Evolutionary conservation across 768 basidiomycete species (phyloP).

Genomic region (Serendipita sp.): DNA sequence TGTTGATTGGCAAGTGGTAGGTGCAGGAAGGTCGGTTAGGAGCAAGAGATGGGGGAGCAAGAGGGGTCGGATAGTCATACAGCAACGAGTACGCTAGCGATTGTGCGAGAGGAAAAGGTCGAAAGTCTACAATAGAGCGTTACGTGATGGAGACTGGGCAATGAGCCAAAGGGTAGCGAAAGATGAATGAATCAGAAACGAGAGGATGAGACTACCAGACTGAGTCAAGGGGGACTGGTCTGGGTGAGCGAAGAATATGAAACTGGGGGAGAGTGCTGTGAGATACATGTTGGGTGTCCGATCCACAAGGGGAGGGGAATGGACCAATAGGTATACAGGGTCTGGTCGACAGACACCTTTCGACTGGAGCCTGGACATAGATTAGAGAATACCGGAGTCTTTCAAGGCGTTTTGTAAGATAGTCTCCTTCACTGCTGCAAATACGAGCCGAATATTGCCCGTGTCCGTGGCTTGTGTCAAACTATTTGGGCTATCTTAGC

Average conservation of each 20-base stretch:
- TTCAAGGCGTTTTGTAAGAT: conserved; percentile 77
- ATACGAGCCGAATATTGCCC: conserved; percentile 63
- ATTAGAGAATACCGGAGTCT: conserved; percentile 64
- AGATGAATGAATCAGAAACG: not conserved
- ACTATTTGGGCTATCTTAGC: conserved; percentile 22
- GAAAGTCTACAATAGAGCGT: not conserved
- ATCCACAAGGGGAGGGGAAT: too few species aligned
- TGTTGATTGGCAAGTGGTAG: too few species aligned
- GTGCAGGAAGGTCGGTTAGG: not conserved
- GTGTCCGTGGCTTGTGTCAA: conserved; percentile 84
- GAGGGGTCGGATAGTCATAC: not conserved
- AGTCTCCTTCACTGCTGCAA: conserved; percentile 85
- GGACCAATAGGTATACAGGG: too few species aligned
- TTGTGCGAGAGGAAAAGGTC: not conserved
- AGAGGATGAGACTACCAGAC: not conserved
- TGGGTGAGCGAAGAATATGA: not conserved
- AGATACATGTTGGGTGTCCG: not conserved
- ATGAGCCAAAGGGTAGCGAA: not conserved
- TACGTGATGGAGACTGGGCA: not conserved
- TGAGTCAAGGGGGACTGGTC: not conserved
- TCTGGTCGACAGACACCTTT: too few species aligned
- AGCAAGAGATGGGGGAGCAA: not conserved
- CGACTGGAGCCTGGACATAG: not conserved
- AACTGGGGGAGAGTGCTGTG: not conserved
- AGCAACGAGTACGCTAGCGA: not conserved